Conservation (phyloP, 495 filamentous ascomycete species). For the Tricharina praecox region DNA sequence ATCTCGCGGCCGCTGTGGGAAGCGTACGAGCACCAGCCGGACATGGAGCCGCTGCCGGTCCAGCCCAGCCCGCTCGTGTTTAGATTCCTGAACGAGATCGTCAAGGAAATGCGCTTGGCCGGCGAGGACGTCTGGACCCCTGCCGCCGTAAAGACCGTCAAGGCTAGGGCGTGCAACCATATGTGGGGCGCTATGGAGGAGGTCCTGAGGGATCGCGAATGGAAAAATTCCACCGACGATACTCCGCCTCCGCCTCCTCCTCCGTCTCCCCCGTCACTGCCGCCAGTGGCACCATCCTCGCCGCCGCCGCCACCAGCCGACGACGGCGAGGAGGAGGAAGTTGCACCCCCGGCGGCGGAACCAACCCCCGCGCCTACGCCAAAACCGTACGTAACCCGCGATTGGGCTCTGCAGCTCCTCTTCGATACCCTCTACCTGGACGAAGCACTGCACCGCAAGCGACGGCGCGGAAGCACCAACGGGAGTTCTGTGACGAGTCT, state of each 20-base stretch:
- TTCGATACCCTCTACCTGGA: constrained; percentile 62
- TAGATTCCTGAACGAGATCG: constrained; percentile 50
- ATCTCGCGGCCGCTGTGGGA: constrained; percentile 31
- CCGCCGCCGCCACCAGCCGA: background rate
- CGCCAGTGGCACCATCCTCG: no score
- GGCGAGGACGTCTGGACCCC: constrained; percentile 77
- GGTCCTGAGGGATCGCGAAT: background rate
- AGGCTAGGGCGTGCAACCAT: constrained; percentile 34
- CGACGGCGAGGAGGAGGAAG: constrained; percentile 1
- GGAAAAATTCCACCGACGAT: background rate
- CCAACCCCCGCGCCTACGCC: background rate
- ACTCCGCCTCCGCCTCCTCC: no score
- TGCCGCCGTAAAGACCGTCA: constrained; percentile 46
- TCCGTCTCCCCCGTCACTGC: no score
- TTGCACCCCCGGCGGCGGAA: background rate
- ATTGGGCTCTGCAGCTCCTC: constrained; percentile 52
- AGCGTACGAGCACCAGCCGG: constrained; percentile 40
- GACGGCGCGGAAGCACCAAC: constrained; percentile 9
- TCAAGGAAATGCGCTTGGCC: constrained; percentile 45
- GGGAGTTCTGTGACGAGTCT: constrained; percentile 17
- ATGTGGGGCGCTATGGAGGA: constrained; percentile 28
- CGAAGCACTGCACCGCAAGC: constrained; percentile 29
- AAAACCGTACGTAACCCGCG: constrained; percentile 18
- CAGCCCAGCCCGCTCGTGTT: constrained; percentile 68
- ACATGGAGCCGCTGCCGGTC: constrained; percentile 54